phyloP scores from a whole-genome alignment of 768 basidiomycete genomes.

The Tricholoma matsutake region DNA sequence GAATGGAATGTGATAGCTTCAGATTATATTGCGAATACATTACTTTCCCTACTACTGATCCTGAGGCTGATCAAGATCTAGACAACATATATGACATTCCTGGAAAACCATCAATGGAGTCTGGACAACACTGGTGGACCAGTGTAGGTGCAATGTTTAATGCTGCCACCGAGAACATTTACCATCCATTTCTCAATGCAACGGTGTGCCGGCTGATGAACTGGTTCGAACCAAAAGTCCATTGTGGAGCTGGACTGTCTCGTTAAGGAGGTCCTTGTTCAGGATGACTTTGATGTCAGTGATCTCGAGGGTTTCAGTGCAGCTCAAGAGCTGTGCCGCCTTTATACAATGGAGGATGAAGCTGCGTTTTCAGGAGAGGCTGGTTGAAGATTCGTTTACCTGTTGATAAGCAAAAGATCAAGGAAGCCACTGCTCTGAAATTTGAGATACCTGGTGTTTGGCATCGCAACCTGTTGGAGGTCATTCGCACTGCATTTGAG shows the following conservation, averaged over 20 bases:
- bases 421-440: neutral
- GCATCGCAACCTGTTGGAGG: slow-evolving; percentile 8
- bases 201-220: neutral
- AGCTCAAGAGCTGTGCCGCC: neutral
- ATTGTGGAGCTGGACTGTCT: too few relatives aligned
- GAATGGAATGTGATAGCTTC: slow-evolving; percentile 17
- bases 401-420: neutral
- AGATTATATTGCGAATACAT: slow-evolving; percentile 22
- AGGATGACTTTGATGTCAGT: too few relatives aligned
- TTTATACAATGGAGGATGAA: neutral
- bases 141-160: neutral
- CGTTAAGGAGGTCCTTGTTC: too few relatives aligned
- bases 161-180: neutral
- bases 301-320: slow-evolving; percentile 1
- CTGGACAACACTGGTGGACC: neutral
- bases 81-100: slow-evolving; percentile 14
- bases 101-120: neutral
- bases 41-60: slow-evolving; percentile 3
- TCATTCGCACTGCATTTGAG: slow-evolving; percentile 13
- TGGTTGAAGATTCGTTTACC: slow-evolving; percentile 1
- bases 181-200: neutral
- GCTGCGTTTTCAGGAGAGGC: neutral
- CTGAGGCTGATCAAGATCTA: slow-evolving; percentile 14
- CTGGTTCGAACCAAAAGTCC: too few relatives aligned
- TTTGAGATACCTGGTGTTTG: slow-evolving; percentile 2